Evolutionary conservation across 225 moss, liverwort and hornwort species (phyloP).

Genomic region (Pseudisothecium myosuroides): DNA sequence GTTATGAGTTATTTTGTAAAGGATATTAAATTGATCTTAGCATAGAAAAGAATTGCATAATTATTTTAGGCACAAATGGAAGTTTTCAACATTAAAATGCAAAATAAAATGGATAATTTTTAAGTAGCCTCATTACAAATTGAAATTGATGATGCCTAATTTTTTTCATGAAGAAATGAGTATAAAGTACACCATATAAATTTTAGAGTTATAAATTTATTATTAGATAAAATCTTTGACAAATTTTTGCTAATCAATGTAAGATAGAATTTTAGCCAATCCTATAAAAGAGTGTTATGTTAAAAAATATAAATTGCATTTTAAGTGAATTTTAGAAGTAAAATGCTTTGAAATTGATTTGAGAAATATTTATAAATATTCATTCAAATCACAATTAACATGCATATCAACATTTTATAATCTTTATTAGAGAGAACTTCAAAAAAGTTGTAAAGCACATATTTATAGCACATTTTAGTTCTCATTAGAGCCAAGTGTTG

Average conservation of each 20-base stretch:
- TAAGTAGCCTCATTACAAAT: neutral
- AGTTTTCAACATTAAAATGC: neutral
- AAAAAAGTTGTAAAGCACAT: neutral
- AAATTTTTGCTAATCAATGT: neutral
- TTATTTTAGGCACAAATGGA: too few relatives aligned
- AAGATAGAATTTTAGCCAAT: neutral
- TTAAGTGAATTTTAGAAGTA: neutral
- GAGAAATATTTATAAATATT: neutral
- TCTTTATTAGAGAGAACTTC: neutral
- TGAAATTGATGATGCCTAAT: neutral
- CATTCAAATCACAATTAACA: neutral
- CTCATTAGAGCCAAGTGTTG: neutral
- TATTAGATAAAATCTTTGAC: neutral
- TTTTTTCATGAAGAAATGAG: neutral
- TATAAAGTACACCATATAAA: neutral
- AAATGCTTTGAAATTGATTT: neutral
- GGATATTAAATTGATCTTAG: too few relatives aligned
- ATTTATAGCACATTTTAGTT: neutral
- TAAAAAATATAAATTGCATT: neutral
- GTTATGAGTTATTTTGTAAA: neutral
- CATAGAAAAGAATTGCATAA: too few relatives aligned
- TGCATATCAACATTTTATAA: neutral
- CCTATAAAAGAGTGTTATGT: fast-evolving
- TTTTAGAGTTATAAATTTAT: neutral
- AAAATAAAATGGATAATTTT: neutral